Conservation (phyloP, 2,329 filamentous ascomycete genomes). For the Sclerotinia sclerotiorum region DNA sequence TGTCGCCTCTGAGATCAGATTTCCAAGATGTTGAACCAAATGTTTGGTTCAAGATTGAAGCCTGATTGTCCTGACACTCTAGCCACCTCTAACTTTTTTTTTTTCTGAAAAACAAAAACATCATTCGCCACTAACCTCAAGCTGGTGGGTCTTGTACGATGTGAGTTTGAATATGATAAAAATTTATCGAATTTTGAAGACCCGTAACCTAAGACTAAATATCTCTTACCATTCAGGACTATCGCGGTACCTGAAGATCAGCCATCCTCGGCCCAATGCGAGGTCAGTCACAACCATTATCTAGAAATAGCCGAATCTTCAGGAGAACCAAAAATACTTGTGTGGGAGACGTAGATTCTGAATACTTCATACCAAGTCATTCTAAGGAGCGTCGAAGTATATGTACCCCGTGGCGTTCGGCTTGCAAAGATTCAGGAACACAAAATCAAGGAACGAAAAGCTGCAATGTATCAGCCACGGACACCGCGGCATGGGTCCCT, state of each 20-base stretch:
- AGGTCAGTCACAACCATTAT: not conserved
- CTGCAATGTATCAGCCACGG: not conserved
- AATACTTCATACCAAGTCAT: not conserved
- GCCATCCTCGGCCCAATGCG: not conserved
- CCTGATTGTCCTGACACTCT: not conserved
- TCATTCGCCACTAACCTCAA: not conserved
- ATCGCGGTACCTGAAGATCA: too few relatives aligned
- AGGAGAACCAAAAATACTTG: not conserved
- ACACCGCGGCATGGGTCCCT: not conserved
- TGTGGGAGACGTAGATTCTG: not conserved
- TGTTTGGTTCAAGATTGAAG: not conserved
- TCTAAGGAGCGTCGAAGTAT: not conserved
- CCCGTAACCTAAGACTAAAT: not conserved
- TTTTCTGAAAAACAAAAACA: slow-evolving; percentile 5
- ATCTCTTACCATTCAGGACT: not conserved
- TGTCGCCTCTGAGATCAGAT: too few relatives aligned
- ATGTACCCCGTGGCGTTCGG: not conserved
- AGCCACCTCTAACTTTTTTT: not conserved
- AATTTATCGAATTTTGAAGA: not conserved
- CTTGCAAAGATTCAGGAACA: not conserved
- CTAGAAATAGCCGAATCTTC: not conserved
- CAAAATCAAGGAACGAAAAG: not conserved
- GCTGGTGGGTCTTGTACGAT: not conserved
- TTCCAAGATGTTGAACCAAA: not conserved
- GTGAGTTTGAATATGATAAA: not conserved